These are phyloP conservation scores for Aegilops speltoides DNA, from an alignment of 176 grass and related monocot species.

Conservation along the genomic window DNA sequence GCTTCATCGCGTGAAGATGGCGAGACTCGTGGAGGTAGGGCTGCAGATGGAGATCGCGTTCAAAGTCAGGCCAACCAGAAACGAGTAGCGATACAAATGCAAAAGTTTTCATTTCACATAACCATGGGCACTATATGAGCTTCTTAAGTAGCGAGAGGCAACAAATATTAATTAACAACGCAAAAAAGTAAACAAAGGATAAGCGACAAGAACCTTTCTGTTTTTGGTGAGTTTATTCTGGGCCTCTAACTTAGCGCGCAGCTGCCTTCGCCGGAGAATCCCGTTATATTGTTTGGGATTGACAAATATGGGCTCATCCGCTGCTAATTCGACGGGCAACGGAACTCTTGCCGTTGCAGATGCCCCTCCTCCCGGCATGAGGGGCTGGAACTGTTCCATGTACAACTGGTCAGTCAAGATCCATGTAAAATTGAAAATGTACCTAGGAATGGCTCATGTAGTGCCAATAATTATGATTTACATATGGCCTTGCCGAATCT, in stretches of 20 bases:
- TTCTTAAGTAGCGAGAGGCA: neutral
- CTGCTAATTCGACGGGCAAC: slow-evolving; percentile 64
- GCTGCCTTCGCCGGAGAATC: slow-evolving; percentile 78
- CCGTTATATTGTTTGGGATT: slow-evolving; percentile 88
- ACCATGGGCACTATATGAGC: neutral
- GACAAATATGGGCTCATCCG: slow-evolving; percentile 75
- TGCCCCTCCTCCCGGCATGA: slow-evolving; percentile 23
- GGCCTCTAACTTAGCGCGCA: slow-evolving; percentile 87
- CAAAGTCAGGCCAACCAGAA: neutral
- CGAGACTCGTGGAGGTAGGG: slow-evolving; percentile 87
- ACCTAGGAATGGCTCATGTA: slow-evolving; percentile 1
- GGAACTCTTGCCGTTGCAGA: slow-evolving; percentile 51
- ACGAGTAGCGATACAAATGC: no score
- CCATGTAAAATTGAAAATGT: neutral
- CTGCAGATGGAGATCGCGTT: slow-evolving; percentile 32
- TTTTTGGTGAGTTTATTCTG: slow-evolving; percentile 58
- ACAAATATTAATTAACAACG: neutral
- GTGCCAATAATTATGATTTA: neutral
- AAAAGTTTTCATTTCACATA: neutral
- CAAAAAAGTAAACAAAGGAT: slow-evolving; percentile 1
- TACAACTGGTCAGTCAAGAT: slow-evolving; percentile 14
- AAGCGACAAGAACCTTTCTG: slow-evolving; percentile 51
- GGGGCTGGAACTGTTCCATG: slow-evolving; percentile 44
- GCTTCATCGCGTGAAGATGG: slow-evolving; percentile 78
- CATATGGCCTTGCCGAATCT: neutral